These are phyloP conservation scores for Alternaria brassicicola DNA, from an alignment of 2,329 filamentous ascomycete genomes.

Conservation along the genomic window DNA sequence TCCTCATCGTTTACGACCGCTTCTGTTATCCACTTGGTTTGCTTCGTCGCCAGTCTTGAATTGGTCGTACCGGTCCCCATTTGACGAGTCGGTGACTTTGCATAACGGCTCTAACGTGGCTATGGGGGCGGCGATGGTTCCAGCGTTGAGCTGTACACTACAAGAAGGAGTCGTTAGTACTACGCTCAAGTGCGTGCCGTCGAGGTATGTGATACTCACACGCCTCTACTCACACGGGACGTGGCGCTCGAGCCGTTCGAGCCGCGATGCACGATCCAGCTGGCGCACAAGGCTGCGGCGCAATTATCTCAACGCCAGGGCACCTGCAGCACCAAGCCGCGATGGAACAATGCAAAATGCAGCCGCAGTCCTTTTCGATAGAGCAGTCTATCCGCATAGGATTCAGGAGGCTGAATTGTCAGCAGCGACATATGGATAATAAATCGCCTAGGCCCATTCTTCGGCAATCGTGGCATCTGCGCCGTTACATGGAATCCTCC, in stretches of 20 bases:
- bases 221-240: background rate
- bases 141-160: constrained; percentile 8
- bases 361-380: background rate
- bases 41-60: background rate
- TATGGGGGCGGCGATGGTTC: constrained; percentile 8
- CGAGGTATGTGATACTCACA: background rate
- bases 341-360: background rate
- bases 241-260: background rate
- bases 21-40: too few relatives aligned
- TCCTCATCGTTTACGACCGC: too few relatives aligned
- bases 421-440: background rate
- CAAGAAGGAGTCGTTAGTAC: background rate
- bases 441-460: background rate
- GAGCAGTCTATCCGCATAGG: background rate
- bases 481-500: background rate
- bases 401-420: background rate
- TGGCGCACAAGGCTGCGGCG: background rate
- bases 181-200: background rate
- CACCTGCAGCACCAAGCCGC: background rate
- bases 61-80: background rate
- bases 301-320: background rate
- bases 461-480: background rate
- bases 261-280: background rate
- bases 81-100: background rate
- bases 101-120: constrained; percentile 3